phyloP scores from a whole-genome alignment of 257 asterid species.

The Rehmannia glutinosa region DNA sequence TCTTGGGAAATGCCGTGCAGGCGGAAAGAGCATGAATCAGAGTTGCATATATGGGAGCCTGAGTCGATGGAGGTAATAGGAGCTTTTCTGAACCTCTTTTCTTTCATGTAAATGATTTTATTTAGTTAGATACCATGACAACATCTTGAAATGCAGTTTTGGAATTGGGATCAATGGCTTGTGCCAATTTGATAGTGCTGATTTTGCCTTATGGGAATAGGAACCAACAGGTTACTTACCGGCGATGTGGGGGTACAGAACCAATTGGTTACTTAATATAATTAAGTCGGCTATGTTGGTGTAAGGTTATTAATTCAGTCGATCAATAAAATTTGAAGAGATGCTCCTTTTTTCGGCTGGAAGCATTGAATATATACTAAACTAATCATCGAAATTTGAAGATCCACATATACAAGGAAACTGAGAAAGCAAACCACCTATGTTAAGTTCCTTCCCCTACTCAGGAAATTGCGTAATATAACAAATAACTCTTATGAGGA shows the following conservation, averaged over 20 bases:
- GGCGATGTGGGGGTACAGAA: not conserved
- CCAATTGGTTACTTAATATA: not conserved
- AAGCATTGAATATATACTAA: not conserved
- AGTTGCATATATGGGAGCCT: conserved; percentile 73
- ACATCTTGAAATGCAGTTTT: conserved; percentile 13
- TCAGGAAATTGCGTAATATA: not conserved
- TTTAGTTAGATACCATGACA: not conserved
- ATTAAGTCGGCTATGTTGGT: not conserved
- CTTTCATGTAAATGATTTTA: not conserved
- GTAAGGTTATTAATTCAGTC: not conserved
- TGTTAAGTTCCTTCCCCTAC: not conserved
- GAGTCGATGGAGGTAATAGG: conserved; percentile 68
- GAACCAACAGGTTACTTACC: not conserved
- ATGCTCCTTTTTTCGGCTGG: not conserved
- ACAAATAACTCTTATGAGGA: not conserved
- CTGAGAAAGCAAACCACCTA: not conserved
- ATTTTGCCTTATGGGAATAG: not conserved
- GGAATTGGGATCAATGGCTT: not conserved
- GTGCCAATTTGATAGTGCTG: not conserved
- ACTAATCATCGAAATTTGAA: not conserved
- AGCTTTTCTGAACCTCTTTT: conserved; percentile 10
- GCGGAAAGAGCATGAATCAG: conserved; percentile 39
- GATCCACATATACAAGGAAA: not conserved
- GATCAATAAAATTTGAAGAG: not conserved
- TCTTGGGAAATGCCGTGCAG: conserved; percentile 87